Base-by-base conservation (phyloP, 2,329 filamentous ascomycete genomes). In the Ploettnerulaceae sp. region DNA sequence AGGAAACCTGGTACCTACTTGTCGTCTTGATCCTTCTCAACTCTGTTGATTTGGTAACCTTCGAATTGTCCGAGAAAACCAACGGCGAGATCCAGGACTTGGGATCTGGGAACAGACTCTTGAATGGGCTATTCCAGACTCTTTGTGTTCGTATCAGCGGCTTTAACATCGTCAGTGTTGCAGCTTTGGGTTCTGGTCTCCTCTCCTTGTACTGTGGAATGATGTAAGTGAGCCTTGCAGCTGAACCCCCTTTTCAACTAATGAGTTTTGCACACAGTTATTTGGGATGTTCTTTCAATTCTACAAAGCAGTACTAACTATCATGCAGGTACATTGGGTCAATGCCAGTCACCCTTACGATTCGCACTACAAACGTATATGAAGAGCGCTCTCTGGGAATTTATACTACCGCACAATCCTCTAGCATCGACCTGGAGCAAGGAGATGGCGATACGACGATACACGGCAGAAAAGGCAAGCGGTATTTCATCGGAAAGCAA, bases 311-410 rank as follows among this genome's bases (percentile, higher is more conserved):
- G 8, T 7, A 7, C 15, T 7, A 32, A 7, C 7, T 11, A 15
- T 14, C n/a, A 14, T 35, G 6, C 17, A 45, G 43, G 33, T 49
- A 83, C 61, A 75, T 83, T 26, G 77, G 77, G 0, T 76, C 74
- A 1, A 82, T 79, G 48, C 80, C 80, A 0, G 72, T 82, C 15
- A 73, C 76, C 20, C 78, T 83, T 48, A 79, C 74, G 1, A 76
- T 83, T 64, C 75, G 82, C 20, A 79, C 82, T 59, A 83, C 81
- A 25, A 86, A 86, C 57, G 77, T 84, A 21, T 86, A 86, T 58
- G 82, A 86, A 60, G 81, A 87, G 57, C 71, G 79, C 5, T 81
- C 77, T 0, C 68, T 86, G 1, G 81, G 81, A 0, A 74, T 82
- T 20, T 77, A 81, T 47, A 64, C 61, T 14, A 25, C 43, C 18